Percentiles rank a stretch among this genome's conserved stretches.
Evolutionary conservation across 371 early-diverging fungal species (phyloP).

Genomic region (Dinochytrium kinnereticum): DNA sequence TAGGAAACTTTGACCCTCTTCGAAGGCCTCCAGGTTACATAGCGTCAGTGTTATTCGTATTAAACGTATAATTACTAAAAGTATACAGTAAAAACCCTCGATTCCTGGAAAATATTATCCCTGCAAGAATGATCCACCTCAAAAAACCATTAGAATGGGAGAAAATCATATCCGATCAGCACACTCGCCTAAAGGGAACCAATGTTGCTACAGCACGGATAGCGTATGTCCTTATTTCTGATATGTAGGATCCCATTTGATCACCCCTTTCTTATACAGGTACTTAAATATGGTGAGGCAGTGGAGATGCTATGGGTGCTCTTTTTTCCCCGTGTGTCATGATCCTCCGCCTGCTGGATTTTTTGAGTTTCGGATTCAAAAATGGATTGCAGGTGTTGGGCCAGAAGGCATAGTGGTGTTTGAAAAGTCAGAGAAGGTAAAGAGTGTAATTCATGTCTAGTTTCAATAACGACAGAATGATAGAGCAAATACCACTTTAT

Average conservation of each 20-base stretch:
- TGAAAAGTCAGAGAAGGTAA: constrained; percentile 45
- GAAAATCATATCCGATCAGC: constrained; percentile 36
- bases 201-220: constrained; percentile 24
- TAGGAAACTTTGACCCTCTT: constrained; percentile 51
- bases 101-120: constrained; percentile 37
- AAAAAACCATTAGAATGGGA: constrained; percentile 49
- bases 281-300: constrained; percentile 47
- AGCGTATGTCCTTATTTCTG: constrained; percentile 28
- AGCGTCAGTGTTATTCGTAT: constrained; percentile 33
- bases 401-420: constrained; percentile 50
- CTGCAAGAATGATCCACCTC: constrained; percentile 30
- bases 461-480: background rate
- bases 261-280: constrained; percentile 18
- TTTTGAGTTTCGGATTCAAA: constrained; percentile 55
- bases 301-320: constrained; percentile 53
- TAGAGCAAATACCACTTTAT: constrained; percentile 28
- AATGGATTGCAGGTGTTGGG: constrained; percentile 49
- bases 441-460: background rate
- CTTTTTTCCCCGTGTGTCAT: constrained; percentile 53
- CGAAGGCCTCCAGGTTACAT: constrained; percentile 48
- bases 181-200: constrained; percentile 38
- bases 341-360: constrained; percentile 57
- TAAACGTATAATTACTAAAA: background rate
- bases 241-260: constrained; percentile 10
- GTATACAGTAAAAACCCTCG: constrained; percentile 14